Base-by-base conservation (phyloP, 306 rosid species). In the Begonia loranthoides region DNA sequence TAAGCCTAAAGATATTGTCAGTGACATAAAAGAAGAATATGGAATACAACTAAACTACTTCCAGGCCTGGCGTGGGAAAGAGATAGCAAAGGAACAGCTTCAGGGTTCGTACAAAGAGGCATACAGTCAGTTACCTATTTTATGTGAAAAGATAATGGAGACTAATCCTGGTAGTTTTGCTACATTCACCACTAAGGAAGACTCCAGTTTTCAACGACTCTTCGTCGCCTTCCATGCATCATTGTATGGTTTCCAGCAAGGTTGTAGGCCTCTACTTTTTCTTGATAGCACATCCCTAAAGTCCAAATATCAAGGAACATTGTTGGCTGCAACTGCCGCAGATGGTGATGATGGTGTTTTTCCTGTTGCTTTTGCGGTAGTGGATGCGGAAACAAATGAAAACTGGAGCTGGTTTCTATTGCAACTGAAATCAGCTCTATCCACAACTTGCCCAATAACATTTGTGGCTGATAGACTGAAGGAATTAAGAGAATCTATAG, bases 51-150 rank as follows among this genome's bases (percentile, higher is more conserved):
- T 90, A 33, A 90, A 90, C 73, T 90, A 90, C 74, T 90, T 90
- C 61, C 97, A 90, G 65, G 97, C 97, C 43, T 90, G 97, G 97
- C 97, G 97, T 21, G 97, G 97, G 57, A 90, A 90, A 79, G 97
- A 90, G 73, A 85, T 90, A 70, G 97, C 95, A 19, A 90, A 82
- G 77, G 97, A 90, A 74, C 97, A 90, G 74, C 95, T 90, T 73
- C 97, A 82, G 81, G 97, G 97, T 57, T 90, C 97, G 15, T 85
- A 78, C 70, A 85, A 90, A 63, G 92, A 85, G 54, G 97, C 97
- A 48, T 90, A 90, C 63, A 78, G 70, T 63, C 95, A 76, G 69
- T 71, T 90, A 49, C 97, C 97, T 12, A 50, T 76, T 54, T 78
- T 85, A 58, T 90, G 95, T 69, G 87, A 80, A 65, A 90, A 73